Conservation (phyloP, 345 rosid genomes). For the Barbarea vulgaris region DNA sequence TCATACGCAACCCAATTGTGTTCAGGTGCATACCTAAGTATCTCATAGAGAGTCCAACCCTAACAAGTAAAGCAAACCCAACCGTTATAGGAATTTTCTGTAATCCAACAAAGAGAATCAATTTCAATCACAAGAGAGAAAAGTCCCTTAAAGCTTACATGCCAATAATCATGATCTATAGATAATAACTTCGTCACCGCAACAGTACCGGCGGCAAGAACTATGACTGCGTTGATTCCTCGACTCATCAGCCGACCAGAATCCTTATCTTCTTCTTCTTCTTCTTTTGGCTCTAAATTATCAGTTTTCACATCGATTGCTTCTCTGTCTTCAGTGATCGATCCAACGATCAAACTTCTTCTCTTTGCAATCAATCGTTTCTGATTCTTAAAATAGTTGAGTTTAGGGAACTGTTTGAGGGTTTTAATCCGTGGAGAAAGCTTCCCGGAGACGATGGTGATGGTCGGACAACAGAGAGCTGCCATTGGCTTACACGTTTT, state of each 20-base stretch:
- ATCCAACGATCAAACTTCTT: slow-evolving; percentile 47
- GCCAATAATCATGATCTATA: slow-evolving; percentile 95
- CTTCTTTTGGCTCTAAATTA: slow-evolving; percentile 29
- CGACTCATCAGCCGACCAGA: slow-evolving; percentile 50
- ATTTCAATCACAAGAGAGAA: neutral
- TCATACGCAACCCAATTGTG: slow-evolving; percentile 97
- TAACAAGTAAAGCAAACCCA: slow-evolving; percentile 28
- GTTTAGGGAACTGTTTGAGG: neutral
- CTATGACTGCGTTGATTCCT: slow-evolving; percentile 74
- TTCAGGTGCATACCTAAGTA: slow-evolving; percentile 77
- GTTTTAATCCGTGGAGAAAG: slow-evolving; percentile 21
- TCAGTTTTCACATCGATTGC: slow-evolving; percentile 40
- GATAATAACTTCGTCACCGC: slow-evolving; percentile 75
- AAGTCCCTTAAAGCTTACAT: slow-evolving; percentile 58
- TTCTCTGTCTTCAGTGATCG: slow-evolving; percentile 61
- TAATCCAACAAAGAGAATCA: slow-evolving; percentile 9
- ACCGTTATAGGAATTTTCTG: neutral
- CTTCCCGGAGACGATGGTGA: slow-evolving; percentile 5
- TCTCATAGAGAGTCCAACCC: slow-evolving; percentile 97
- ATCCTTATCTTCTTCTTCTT: slow-evolving; percentile 23
- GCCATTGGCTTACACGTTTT: slow-evolving; percentile 22
- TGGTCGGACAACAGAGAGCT: slow-evolving; percentile 18
- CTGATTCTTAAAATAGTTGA: slow-evolving; percentile 15
- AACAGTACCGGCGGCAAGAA: slow-evolving; percentile 78
- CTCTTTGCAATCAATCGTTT: slow-evolving; percentile 27